Base-by-base conservation (phyloP, 352 stramenopile genomes). In the Blastocystis sp. region DNA sequence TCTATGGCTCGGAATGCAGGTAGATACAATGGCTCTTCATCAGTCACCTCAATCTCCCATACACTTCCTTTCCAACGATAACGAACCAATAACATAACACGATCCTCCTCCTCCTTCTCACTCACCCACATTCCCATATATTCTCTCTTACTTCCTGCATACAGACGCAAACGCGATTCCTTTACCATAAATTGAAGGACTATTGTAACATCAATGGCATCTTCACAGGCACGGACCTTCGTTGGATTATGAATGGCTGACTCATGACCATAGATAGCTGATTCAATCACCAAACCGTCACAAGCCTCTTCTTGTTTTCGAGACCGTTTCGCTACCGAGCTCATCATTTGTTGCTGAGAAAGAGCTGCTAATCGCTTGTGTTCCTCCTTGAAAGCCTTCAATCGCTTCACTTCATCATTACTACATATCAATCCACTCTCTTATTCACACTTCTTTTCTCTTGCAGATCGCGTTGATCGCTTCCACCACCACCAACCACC, bases 111-210 rank as follows among this genome's bases (percentile, higher is more conserved):
- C 24, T 60, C 70, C 2, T 24, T 53, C 19, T 37, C 35, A n/a
- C 27, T n/a, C 33, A 35, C 13, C 13, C 70, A 81, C 22, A 81
- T 59, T n/a, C 70, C 70, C 70, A 62, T 62, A 42, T 81, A 81
- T 27, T 81, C 70, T 56, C 54, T 59, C 70, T 81, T 81, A 9
- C 35, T 59, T 30, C 70, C 70, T 0, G 70, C 70, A 40, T 60
- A 81, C 70, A 81, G 27, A 17, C 70, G 17, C 70, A 81, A 54
- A 51, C 24, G 51, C 37, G 70, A 81, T 17, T 81, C 70, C 53
- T 33, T 59, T 40, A 81, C 70, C 70, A 81, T 81, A 40, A 81
- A 81, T 56, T 81, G 70, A 33, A 81, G 70, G 13, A 44, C 70
- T n/a, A 24, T 56, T 2, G 70, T 81, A 40, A 81, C 70, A 17